Evolutionary conservation across 75 land plant genomes (phyloP).

Genomic region (Cunninghamia lanceolata): DNA sequence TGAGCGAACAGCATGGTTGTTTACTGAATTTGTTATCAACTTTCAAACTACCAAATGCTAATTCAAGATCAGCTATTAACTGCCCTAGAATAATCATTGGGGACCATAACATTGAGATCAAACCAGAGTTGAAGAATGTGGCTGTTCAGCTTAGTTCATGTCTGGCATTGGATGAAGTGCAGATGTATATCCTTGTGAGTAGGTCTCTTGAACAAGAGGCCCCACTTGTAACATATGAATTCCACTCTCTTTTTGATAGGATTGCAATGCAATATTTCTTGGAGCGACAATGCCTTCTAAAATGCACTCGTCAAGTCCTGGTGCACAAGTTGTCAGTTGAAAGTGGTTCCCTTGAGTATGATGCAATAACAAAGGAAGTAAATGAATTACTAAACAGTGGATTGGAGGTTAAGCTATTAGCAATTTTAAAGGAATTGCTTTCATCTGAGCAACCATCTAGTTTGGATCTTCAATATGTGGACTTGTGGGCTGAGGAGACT

Average conservation of each 20-base stretch:
- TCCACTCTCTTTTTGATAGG: constrained; percentile 35
- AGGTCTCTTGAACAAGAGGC: constrained; percentile 26
- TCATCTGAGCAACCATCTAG: too few relatives aligned
- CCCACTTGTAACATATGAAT: constrained; percentile 9
- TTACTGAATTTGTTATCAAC: constrained; percentile 45
- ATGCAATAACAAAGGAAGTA: too few relatives aligned
- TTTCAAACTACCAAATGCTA: constrained; percentile 72
- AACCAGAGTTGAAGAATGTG: constrained; percentile 47
- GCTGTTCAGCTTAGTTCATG: constrained; percentile 52
- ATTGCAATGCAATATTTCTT: constrained; percentile 65
- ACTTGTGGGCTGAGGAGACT: too few relatives aligned
- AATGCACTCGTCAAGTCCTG: constrained; percentile 71
- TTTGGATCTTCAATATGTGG: too few relatives aligned
- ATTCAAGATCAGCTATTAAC: constrained; percentile 65
- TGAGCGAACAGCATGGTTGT: constrained; percentile 63
- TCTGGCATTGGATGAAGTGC: constrained; percentile 89
- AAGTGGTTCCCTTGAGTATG: too few relatives aligned
- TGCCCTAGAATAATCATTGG: constrained; percentile 51
- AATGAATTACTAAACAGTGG: too few relatives aligned
- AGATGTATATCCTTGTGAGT: constrained; percentile 68
- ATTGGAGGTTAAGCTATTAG: too few relatives aligned
- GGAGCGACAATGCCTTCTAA: constrained; percentile 91
- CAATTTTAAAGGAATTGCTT: too few relatives aligned
- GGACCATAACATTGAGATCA: constrained; percentile 35
- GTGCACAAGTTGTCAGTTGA: constrained; percentile 53